Evolutionary conservation across 2,329 filamentous ascomycete genomes (phyloP).

Genomic region (Coniochaeta sp.): DNA sequence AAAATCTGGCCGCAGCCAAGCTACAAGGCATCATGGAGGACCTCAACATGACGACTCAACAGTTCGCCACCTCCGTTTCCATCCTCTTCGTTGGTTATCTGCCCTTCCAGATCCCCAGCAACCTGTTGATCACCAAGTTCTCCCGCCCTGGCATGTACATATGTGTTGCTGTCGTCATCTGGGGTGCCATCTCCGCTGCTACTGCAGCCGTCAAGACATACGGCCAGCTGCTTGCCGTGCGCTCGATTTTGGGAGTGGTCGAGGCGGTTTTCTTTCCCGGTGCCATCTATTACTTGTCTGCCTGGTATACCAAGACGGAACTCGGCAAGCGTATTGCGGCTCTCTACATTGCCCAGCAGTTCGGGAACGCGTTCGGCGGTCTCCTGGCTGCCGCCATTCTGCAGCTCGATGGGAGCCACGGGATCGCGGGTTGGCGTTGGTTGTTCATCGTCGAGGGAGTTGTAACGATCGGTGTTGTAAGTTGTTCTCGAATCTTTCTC

Average conservation of each 20-base stretch:
- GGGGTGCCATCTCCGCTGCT: slow-evolving; percentile 32
- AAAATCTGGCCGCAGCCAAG: slow-evolving; percentile 25
- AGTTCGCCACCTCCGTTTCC: slow-evolving; percentile 31
- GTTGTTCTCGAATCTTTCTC: slow-evolving; percentile 28
- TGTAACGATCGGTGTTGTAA: slow-evolving; percentile 39
- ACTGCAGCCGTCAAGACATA: slow-evolving; percentile 30
- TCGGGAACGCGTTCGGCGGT: slow-evolving; percentile 53
- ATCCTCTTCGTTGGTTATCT: slow-evolving; percentile 35
- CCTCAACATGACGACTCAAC: slow-evolving; percentile 24
- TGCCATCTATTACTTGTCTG: slow-evolving; percentile 42
- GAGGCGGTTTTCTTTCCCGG: slow-evolving; percentile 26
- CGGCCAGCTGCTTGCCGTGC: slow-evolving; percentile 26
- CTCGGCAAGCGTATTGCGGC: slow-evolving; percentile 41
- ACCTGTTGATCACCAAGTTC: slow-evolving; percentile 38
- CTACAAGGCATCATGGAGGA: slow-evolving; percentile 31
- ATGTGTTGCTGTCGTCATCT: slow-evolving; percentile 29
- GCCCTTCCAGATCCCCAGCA: slow-evolving; percentile 39
- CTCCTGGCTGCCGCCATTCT: slow-evolving; percentile 45
- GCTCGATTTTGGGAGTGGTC: slow-evolving; percentile 8
- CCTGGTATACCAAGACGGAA: slow-evolving; percentile 50
- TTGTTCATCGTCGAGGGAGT: slow-evolving; percentile 51
- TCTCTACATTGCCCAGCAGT: slow-evolving; percentile 47
- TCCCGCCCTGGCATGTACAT: slow-evolving; percentile 32
- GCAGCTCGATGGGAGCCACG: slow-evolving; percentile 29
- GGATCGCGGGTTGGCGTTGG: slow-evolving; percentile 44